A percentile compares a stretch with the other conserved stretches of the same genome.
phyloP scores from a whole-genome alignment of 768 basidiomycete genomes.

The Trametes coccinea region DNA sequence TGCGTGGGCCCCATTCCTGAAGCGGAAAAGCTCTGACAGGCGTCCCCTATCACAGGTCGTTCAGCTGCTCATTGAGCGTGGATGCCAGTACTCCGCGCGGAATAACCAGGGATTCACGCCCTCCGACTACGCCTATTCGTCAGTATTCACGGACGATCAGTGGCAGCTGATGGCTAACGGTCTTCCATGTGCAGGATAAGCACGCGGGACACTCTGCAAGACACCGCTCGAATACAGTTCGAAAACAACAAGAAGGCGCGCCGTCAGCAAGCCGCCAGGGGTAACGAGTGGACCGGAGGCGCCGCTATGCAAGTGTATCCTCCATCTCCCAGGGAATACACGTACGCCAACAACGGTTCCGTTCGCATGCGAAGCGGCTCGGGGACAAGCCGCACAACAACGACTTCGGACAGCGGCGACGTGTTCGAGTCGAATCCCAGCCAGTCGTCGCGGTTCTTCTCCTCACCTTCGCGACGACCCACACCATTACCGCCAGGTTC shows the following conservation, averaged over 20 bases:
- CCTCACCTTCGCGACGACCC: slow-evolving; percentile 34
- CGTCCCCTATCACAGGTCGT: slow-evolving; percentile 53
- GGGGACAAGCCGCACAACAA: slow-evolving; percentile 75
- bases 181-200: slow-evolving; percentile 50
- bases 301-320: slow-evolving; percentile 32
- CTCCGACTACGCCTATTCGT: slow-evolving; percentile 92
- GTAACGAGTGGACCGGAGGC: slow-evolving; percentile 55
- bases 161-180: slow-evolving; percentile 2
- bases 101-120: slow-evolving; percentile 94
- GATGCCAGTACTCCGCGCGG: slow-evolving; percentile 77
- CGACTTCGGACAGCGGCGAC: slow-evolving; percentile 75
- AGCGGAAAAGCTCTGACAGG: slow-evolving; percentile 27
- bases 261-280: slow-evolving; percentile 75
- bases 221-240: slow-evolving; percentile 75
- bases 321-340: slow-evolving; percentile 44
- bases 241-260: slow-evolving; percentile 79
- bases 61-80: slow-evolving; percentile 84
- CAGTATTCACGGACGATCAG: slow-evolving; percentile 33
- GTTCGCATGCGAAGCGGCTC: slow-evolving; percentile 78
- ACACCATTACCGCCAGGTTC: slow-evolving; percentile 46
- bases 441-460: slow-evolving; percentile 41
- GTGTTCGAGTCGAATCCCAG: slow-evolving; percentile 48
- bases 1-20: slow-evolving; percentile 38
- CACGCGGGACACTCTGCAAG: slow-evolving; percentile 77
- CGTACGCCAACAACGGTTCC: slow-evolving; percentile 30